Conservation (phyloP, 306 rosid genomes). For the Vigna angularis region DNA sequence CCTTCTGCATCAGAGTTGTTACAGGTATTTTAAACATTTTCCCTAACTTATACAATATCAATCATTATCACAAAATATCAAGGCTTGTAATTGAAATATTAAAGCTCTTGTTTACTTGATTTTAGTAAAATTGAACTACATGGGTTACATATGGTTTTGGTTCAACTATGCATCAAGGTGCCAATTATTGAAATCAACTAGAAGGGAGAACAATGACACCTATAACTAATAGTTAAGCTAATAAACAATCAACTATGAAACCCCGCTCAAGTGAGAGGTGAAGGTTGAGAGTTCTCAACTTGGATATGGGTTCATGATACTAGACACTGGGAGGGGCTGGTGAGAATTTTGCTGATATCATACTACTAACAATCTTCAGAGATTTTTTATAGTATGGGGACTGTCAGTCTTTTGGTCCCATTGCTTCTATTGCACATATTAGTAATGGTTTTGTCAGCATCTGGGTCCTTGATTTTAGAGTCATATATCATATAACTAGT, state of each 20-base stretch:
- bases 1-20: constrained; percentile 77
- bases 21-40: constrained; percentile 63
- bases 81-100: neutral
- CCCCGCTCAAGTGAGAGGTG: neutral
- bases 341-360: no score
- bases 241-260: neutral
- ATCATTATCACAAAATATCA: neutral
- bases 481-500: no score
- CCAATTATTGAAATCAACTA: neutral
- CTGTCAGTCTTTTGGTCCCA: no score
- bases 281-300: neutral
- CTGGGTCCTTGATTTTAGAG: no score
- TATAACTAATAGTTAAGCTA: neutral
- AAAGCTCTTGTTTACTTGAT: neutral
- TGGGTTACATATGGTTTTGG: neutral
- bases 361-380: no score
- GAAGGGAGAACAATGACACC: neutral
- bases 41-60: constrained; percentile 21
- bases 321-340: no score
- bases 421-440: no score
- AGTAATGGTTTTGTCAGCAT: no score
- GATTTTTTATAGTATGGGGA: no score
- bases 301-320: neutral
- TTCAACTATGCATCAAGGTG: neutral
- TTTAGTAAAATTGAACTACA: neutral